Base-by-base conservation (phyloP, 169 alveolate species). In the Perkinsus chesapeaki region DNA sequence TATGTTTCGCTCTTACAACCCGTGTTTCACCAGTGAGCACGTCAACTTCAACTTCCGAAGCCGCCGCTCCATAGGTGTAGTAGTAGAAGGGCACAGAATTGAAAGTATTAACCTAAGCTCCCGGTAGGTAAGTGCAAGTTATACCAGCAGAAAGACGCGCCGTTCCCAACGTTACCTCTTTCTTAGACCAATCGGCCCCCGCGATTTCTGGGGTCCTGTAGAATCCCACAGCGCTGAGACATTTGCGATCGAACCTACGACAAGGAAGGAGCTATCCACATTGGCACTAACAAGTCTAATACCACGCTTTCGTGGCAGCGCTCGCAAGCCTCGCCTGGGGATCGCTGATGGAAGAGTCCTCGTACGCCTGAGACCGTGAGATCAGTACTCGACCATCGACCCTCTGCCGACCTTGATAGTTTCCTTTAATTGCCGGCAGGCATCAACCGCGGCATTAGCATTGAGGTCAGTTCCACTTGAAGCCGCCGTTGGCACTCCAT, bases 401-500 rank as follows among this genome's bases (percentile, higher is more conserved):
- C 37, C 31, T 7, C 7, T 16, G 82, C 82, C 27, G 37, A 60
- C 82, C 82, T 16, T 23, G 82, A 60, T 60, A 16, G 82, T 34
- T 7, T 60, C 31, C 82, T 60, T 60, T 27, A 60, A 34, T 60
- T 60, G 82, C 31, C 82, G 12, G 82, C 82, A 60, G 27, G 82
- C 82, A 60, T 60, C 82, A 23, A 60, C 82, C 31, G 82, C 82
- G 23, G 91, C 39, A 73, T 1, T 12, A 27, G 94, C 95, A 31
- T 92, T 60, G 39, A 94, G 91, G 48, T 94, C 95, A 48, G 94
- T 39, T 10, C 93, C 92, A 10, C 91, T 92, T 27, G 94, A 91
- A 39, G 94, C 95, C 1, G 95, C 95, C 0, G 95, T 94, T 19
- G 95, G 94, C 38, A 92, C 82, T 34, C 94, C 48, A 90, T 94